Percentiles rank a stretch among this genome's conserved stretches.
Evolutionary conservation across 2,329 filamentous ascomycete genomes (phyloP).

Genomic region (Cladophialophora yegresii): DNA sequence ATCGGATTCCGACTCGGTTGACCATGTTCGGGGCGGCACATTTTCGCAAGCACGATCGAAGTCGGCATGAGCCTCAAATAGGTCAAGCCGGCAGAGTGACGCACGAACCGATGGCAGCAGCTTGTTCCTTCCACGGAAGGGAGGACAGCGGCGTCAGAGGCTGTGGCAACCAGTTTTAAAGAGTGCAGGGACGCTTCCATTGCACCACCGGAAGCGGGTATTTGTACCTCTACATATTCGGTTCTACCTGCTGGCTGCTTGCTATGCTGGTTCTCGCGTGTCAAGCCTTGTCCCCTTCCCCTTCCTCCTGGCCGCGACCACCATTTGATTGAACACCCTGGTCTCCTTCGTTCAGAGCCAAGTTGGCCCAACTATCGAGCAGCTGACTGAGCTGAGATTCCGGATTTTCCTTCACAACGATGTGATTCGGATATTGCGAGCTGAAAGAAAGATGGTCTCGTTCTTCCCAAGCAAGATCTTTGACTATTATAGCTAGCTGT

Average conservation of each 20-base stretch:
- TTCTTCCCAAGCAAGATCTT: constrained; percentile 20
- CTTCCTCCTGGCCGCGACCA: not conserved
- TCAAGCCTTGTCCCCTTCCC: not conserved
- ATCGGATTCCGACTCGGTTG: not conserved
- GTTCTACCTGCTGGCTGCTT: too few relatives aligned
- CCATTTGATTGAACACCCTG: not conserved
- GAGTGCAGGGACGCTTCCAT: too few relatives aligned
- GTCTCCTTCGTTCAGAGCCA: constrained; percentile 3
- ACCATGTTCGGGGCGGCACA: not conserved
- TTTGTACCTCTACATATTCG: too few relatives aligned
- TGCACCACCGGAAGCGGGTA: too few relatives aligned
- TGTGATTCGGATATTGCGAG: constrained; percentile 24
- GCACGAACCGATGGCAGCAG: too few relatives aligned
- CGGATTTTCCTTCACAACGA: constrained; percentile 10
- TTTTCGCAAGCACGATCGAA: too few relatives aligned
- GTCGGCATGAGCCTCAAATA: not conserved
- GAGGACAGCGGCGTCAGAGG: too few relatives aligned
- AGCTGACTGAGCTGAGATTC: constrained; percentile 16
- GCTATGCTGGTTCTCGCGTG: too few relatives aligned
- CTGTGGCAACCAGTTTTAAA: too few relatives aligned
- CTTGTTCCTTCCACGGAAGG: too few relatives aligned
- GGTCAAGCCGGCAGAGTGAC: too few relatives aligned
- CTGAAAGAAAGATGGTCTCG: constrained; percentile 22
- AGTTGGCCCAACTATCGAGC: constrained; percentile 20
- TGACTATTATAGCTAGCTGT: constrained; percentile 18